Conservation (phyloP, 2,329 filamentous ascomycete species). For the Curvularia eragrostidis region DNA sequence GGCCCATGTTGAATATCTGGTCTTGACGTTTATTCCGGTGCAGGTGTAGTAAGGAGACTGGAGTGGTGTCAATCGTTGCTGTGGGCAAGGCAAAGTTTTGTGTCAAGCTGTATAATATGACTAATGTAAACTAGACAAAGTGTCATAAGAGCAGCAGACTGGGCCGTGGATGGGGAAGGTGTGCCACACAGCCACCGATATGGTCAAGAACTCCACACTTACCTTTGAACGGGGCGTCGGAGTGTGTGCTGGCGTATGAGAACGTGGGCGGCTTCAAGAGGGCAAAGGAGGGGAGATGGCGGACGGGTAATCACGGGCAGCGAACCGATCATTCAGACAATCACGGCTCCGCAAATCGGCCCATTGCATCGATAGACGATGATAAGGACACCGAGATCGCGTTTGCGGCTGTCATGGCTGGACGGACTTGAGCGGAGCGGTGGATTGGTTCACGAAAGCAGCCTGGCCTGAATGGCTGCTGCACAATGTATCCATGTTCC, state of each 20-base stretch:
- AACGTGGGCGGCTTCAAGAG: conserved; percentile 6
- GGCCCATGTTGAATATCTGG: conserved; percentile 50
- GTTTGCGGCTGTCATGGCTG: conserved; percentile 19
- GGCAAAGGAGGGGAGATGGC: conserved; percentile 10
- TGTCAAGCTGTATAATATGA: conserved; percentile 34
- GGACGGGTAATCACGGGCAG: conserved; percentile 25
- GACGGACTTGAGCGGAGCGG: conserved; percentile 18
- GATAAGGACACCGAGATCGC: conserved; percentile 36
- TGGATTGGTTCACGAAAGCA: conserved; percentile 22
- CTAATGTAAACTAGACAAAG: conserved; percentile 36
- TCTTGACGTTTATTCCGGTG: conserved; percentile 10
- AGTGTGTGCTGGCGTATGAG: conserved; percentile 10
- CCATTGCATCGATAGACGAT: conserved; percentile 33
- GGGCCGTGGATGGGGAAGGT: conserved; percentile 23
- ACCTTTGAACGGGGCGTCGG: conserved; percentile 13
- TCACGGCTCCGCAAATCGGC: conserved; percentile 42
- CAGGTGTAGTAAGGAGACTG: conserved; percentile 13
- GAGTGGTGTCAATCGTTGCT: conserved; percentile 17
- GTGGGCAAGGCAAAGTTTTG: conserved; percentile 30
- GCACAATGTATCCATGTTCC: conserved; percentile 3
- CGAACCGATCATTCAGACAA: conserved; percentile 11
- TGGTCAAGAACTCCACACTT: conserved; percentile 13
- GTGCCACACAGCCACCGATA: conserved; percentile 16
- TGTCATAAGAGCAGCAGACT: conserved; percentile 24
- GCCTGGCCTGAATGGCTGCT: conserved; percentile 19